phyloP scores from a whole-genome alignment of 1,139 yeast genomes.

The Saccharomyces hybrid region DNA sequence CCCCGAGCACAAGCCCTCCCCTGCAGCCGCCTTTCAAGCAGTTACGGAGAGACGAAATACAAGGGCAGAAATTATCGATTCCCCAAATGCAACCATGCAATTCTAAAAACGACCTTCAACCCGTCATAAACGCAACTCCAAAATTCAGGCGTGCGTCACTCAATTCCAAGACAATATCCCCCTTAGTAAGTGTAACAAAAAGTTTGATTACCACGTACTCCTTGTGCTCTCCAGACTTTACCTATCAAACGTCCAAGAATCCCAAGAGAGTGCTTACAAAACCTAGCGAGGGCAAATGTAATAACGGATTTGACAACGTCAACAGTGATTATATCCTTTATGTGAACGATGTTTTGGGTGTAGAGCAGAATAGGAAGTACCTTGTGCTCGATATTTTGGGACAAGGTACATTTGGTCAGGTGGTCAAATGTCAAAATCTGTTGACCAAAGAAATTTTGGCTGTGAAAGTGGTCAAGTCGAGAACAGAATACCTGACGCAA shows the following conservation, averaged over 20 bases:
- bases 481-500: conserved; percentile 86
- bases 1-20: conserved; percentile 17
- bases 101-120: conserved; percentile 46
- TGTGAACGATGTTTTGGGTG: conserved; percentile 88
- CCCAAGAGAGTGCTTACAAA: conserved; percentile 90
- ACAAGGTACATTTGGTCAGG: conserved; percentile 97
- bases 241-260: conserved; percentile 75
- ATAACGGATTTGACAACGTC: conserved; percentile 81
- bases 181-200: conserved; percentile 72
- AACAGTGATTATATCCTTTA: conserved; percentile 86
- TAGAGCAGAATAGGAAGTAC: conserved; percentile 79
- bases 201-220: conserved; percentile 73
- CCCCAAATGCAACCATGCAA: conserved; percentile 24
- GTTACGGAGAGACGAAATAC: conserved; percentile 17
- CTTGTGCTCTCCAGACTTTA: conserved; percentile 81
- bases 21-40: conserved; percentile 21
- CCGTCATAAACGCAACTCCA: conserved; percentile 57
- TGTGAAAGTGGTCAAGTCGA: conserved; percentile 87
- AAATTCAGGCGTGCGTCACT: conserved; percentile 75
- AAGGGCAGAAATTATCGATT: conserved; percentile 11
- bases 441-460: conserved; percentile 85
- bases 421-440: conserved; percentile 91
- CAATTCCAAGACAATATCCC: conserved; percentile 72
- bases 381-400: conserved; percentile 87
- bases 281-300: conserved; percentile 75